Percentiles rank a stretch among this genome's conserved stretches.
These are phyloP conservation scores for Irineochytrium annulatum DNA, from an alignment of 192 early-diverging fungal species.

Conservation along the genomic window DNA sequence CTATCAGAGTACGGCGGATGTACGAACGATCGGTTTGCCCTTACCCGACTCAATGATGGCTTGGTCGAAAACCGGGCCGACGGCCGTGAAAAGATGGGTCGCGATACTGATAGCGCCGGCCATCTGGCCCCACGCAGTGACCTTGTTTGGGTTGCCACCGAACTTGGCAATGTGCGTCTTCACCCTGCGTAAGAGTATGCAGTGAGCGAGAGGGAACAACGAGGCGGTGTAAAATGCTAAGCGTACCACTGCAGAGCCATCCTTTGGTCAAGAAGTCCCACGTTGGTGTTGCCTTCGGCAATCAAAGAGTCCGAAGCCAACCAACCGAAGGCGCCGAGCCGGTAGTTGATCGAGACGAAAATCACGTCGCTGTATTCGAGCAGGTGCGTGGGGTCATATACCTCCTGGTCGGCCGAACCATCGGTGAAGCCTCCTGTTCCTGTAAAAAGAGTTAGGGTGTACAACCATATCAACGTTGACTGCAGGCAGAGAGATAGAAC, in stretches of 20 bases:
- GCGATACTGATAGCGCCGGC: constrained; percentile 14
- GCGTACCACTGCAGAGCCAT: background rate
- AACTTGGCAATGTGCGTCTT: constrained; percentile 15
- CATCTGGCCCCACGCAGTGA: constrained; percentile 17
- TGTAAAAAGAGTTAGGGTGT: too few species aligned
- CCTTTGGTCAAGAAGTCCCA: background rate
- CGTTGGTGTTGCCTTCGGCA: background rate
- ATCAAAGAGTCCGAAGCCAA: background rate
- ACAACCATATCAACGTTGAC: background rate
- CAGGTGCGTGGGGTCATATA: background rate
- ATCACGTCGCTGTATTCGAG: constrained; percentile 1
- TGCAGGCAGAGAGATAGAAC: background rate
- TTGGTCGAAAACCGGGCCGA: background rate
- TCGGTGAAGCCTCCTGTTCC: too few species aligned
- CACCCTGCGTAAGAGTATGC: constrained; percentile 1
- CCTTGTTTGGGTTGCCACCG: constrained; percentile 18
- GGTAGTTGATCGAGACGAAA: constrained; percentile 1
- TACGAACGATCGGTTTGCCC: background rate
- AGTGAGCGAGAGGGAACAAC: background rate
- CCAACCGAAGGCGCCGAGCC: background rate
- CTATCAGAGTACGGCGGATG: background rate
- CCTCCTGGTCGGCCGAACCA: background rate
- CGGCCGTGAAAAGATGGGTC: background rate
- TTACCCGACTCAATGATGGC: background rate
- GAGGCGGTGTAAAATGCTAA: background rate